Conservation (phyloP, 306 rosid genomes). For the Quercus engelmannii region DNA sequence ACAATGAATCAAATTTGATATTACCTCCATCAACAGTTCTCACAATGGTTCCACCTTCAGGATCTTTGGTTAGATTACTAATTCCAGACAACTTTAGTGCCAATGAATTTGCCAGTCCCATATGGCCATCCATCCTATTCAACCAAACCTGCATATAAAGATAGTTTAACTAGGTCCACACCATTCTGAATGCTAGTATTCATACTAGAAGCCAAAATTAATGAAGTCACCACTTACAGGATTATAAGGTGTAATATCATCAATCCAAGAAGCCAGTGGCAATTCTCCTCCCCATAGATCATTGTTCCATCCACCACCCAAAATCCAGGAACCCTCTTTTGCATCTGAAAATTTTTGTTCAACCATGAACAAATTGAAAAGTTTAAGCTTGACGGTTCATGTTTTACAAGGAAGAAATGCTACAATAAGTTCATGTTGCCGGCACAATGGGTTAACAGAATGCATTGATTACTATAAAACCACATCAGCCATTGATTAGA, state of each 20-base stretch:
- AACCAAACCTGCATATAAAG: constrained; percentile 61
- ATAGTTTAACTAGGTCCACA: constrained; percentile 20
- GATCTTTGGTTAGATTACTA: constrained; percentile 50
- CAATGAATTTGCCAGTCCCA: constrained; percentile 76
- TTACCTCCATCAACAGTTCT: constrained; percentile 61
- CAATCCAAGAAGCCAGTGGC: constrained; percentile 78
- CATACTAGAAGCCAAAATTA: constrained; percentile 12
- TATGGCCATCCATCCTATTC: constrained; percentile 79
- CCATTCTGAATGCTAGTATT: background rate
- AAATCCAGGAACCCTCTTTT: constrained; percentile 74
- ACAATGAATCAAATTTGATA: background rate
- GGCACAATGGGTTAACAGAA: background rate
- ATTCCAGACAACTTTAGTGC: constrained; percentile 66
- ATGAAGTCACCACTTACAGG: constrained; percentile 56
- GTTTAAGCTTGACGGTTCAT: background rate
- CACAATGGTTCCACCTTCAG: constrained; percentile 70
- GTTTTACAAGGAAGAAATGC: background rate
- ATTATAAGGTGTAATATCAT: constrained; percentile 59
- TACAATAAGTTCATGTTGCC: background rate
- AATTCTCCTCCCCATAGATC: constrained; percentile 85
- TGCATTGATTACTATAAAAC: background rate
- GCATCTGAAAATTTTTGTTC: constrained; percentile 36
- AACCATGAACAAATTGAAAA: background rate
- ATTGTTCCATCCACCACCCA: constrained; percentile 98
- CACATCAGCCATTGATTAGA: constrained; percentile 7